Percentiles rank a stretch among this genome's conserved stretches.
phyloP scores from a whole-genome alignment of 2,329 filamentous ascomycete species.

The Trichoderma sp. region DNA sequence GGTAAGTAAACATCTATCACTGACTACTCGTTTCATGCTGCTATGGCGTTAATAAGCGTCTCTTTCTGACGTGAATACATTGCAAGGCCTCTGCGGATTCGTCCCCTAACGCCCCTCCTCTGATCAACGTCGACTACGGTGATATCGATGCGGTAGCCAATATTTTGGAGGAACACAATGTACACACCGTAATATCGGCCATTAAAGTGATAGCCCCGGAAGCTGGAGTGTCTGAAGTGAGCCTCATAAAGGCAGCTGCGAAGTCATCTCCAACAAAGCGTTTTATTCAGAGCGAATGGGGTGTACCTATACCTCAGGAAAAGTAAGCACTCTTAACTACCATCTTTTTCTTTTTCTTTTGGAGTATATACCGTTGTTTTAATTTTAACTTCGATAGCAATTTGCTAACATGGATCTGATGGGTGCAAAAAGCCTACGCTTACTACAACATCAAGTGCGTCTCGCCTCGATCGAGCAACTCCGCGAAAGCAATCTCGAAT shows the following conservation, averaged over 20 bases:
- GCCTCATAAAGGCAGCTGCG: background rate
- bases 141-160: background rate
- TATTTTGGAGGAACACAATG: background rate
- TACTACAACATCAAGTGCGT: background rate
- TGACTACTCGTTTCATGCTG: too few relatives aligned
- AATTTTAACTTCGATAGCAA: fast-evolving
- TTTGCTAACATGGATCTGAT: background rate
- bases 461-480: background rate
- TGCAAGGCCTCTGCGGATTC: background rate
- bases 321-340: background rate
- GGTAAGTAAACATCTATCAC: background rate
- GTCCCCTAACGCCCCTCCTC: background rate
- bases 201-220: background rate
- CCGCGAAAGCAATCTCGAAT: background rate
- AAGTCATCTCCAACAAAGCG: background rate
- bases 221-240: background rate
- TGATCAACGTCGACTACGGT: background rate
- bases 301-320: background rate
- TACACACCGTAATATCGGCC: background rate
- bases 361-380: background rate
- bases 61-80: background rate
- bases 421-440: background rate
- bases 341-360: background rate
- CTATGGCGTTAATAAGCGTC: background rate
- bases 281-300: background rate